Base-by-base conservation (phyloP, 139 green algal genomes). In the Chlorella ohadii region DNA sequence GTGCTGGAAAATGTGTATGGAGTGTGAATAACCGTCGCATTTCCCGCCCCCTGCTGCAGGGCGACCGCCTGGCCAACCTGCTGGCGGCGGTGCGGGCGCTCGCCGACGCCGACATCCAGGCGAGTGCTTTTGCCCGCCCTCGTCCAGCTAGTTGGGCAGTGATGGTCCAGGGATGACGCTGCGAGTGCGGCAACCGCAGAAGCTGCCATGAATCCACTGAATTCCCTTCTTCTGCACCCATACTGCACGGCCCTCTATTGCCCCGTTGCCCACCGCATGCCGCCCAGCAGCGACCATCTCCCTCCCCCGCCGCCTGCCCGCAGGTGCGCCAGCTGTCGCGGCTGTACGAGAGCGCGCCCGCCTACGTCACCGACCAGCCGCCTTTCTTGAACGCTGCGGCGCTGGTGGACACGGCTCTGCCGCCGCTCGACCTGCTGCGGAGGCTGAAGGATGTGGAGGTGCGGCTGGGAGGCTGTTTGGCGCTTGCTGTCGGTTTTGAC, bases 341-440 rank as follows among this genome's bases (percentile, higher is more conserved):
- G 51, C 88, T 99, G 41, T 99, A 98, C 85, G 94, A 98, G 90
- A 98, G 89, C 36, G 86, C 91, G 0, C 90, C 96, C 3, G 90
- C 89, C 34, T 95, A 97, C 81, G 91, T 98, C 22, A 93, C 88
- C 6, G 92, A 98, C 65, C 96, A 99, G 88, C 91, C 92, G 1
- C 33, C 83, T 22, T 99, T 98, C 85, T 81, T 99, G 0, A 99
- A 98, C 72, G 93, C 93, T 12, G 96, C 96, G 0, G 74, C 98
- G 9, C 83, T 94, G 33, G 92, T 90, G 0, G 59, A 78, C 22
- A 98, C 95, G 1, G 9, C 55, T n/a, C 88, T 96, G 67, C 38
- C 79, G 23, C 93, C 94, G 0, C 73, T 89, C 1, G 68, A 93
- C 19, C 90, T 97, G 65, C 91, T 97, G 72, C 51, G 86, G 31